Evolutionary conservation across 257 asterid genomes (phyloP).

Genomic region (Fraxinus pennsylvanica): DNA sequence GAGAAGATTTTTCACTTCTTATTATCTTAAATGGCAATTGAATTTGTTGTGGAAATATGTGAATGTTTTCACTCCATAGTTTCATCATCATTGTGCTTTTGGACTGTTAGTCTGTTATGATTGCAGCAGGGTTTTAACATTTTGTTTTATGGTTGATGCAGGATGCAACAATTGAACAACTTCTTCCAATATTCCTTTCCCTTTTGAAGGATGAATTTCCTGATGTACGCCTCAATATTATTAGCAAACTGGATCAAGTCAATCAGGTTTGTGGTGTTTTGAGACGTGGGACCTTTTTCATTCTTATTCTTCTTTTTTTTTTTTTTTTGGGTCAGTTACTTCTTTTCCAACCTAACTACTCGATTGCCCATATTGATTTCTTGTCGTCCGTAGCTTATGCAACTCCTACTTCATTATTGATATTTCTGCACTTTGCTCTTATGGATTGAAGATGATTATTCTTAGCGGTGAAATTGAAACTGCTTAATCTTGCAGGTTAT

Average conservation of each 20-base stretch:
- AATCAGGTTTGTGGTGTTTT: conserved; percentile 58
- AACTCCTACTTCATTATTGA: background rate
- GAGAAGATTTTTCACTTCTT: background rate
- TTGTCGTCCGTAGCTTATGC: background rate
- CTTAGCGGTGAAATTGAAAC: background rate
- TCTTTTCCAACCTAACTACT: background rate
- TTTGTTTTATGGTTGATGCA: conserved; percentile 34
- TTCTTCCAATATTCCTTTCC: conserved; percentile 80
- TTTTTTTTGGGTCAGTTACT: background rate
- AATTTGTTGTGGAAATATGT: background rate
- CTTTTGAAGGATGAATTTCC: conserved; percentile 86
- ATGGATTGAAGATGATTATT: background rate
- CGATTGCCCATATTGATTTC: background rate
- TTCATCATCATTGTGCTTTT: background rate
- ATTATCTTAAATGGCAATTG: background rate
- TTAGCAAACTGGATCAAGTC: conserved; percentile 90
- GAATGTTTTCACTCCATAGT: background rate
- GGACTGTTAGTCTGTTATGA: background rate
- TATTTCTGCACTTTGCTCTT: background rate
- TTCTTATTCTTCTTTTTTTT: background rate
- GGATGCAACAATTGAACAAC: conserved; percentile 88
- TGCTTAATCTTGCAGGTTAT: conserved; percentile 51
- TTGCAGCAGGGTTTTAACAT: conserved; percentile 7
- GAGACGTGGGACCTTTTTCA: conserved; percentile 6
- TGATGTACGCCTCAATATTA: conserved; percentile 81